Evolutionary conservation across 129 eudicot species (phyloP), one percentile per base, ranked within the genome.

Genomic region (Pittosporum tobira): DNA sequence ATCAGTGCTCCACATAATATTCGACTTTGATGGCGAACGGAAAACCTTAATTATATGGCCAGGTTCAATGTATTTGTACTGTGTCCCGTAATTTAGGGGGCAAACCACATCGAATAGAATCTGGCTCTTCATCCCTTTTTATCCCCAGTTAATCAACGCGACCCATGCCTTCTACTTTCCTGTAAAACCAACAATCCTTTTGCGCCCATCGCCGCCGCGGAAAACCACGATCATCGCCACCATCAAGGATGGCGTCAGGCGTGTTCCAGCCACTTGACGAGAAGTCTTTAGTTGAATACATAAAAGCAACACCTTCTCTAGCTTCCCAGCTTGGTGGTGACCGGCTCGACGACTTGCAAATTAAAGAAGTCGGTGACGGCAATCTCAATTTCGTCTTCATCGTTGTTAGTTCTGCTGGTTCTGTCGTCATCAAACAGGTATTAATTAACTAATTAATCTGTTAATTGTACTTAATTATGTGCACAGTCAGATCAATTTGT

Each of bases 351-450:
- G 64, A 83, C 37, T 63, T 83, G 53, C 69, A 61, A 50, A 63
- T 93, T 56, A 83, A 79, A 75, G 99, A 91, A 77, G 84, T 93
- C 11, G 99, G 99, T 6, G 99, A 93, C 42, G 99, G 99, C 6
- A 87, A 93, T 68, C 94, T 93, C 64, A 93, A 93, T 69, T 93
- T 87, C 53, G 99, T 93, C 65, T 93, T 76, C 78, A 93, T 87
- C 61, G 76, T 93, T 28, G 38, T 61, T 64, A 46, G 72, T 26
- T 54, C 85, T 0, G 72, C 96, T 9, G 96, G 79, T n/a, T 93
- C 99, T 0, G 37, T 83, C 10, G 96, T 91, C 68, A 46, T 93
- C 64, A 93, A 93, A 68, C 99, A 93, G 94, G 99, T 89, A 70
- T 28, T 3, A 10, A n/a, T 0, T 38, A 24, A 16, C 50, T 38